These are phyloP conservation scores for Tolypocladium inflatum DNA, from an alignment of 2,329 filamentous ascomycete genomes.

Conservation along the genomic window DNA sequence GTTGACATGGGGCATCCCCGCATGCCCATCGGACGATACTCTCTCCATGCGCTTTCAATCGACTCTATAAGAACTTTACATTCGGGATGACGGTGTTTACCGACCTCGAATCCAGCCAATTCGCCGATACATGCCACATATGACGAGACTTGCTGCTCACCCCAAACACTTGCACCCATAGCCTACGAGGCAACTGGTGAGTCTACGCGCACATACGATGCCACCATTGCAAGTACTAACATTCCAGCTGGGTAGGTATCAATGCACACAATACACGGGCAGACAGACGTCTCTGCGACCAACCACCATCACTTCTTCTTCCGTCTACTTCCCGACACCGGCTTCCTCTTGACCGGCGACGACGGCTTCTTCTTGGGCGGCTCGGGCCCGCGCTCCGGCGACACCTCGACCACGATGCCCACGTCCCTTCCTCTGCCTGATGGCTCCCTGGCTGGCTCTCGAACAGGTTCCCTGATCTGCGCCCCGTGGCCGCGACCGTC, in stretches of 20 bases:
- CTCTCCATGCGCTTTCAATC: not conserved
- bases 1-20: not conserved
- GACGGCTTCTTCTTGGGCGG: constrained; percentile 28
- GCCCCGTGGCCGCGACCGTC: constrained; percentile 26
- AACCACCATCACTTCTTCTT: constrained; percentile 21
- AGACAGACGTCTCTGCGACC: constrained; percentile 1
- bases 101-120: not conserved
- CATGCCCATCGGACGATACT: not conserved
- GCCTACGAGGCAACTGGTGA: not conserved
- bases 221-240: not conserved
- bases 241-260: not conserved
- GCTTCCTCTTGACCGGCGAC: constrained; percentile 31
- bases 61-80: too few species aligned
- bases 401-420: constrained; percentile 29
- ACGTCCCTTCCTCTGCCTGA: constrained; percentile 18
- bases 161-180: not conserved
- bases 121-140: not conserved
- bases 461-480: constrained; percentile 12
- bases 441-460: constrained; percentile 14
- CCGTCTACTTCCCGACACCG: constrained; percentile 19
- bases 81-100: not conserved
- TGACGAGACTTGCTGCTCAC: not conserved
- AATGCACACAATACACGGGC: not conserved
- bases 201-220: not conserved
- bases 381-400: constrained; percentile 18